A percentile compares a stretch with the other conserved stretches of the same genome.
Conservation (phyloP, 805 yeast genomes). For the Candida sakaeoensis region DNA sequence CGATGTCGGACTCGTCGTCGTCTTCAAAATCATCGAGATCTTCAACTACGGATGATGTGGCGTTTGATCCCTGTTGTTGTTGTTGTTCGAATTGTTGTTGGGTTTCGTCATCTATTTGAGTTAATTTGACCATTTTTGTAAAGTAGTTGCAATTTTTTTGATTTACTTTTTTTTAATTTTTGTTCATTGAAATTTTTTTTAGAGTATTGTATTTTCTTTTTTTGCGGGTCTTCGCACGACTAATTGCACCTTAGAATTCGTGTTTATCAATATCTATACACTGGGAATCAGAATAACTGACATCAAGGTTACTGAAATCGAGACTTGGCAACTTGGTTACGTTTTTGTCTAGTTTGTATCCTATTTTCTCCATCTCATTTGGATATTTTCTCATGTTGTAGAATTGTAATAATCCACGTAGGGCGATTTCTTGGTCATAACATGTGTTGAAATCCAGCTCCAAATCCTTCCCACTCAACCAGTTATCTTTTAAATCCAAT, state of each 20-base stretch:
- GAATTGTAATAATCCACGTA: conserved; percentile 73
- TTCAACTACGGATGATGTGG: conserved; percentile 10
- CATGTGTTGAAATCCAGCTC: conserved; percentile 73
- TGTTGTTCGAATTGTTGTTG: conserved; percentile 35
- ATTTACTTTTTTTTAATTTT: not conserved
- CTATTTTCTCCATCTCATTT: conserved; percentile 49
- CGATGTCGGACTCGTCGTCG: conserved; percentile 48
- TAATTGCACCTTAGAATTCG: not conserved
- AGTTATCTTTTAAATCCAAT: conserved; percentile 71
- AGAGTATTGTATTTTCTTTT: not conserved
- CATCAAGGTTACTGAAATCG: conserved; percentile 12
- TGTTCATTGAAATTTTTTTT: not conserved
- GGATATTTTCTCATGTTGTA: conserved; percentile 64
- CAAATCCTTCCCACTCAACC: conserved; percentile 81
- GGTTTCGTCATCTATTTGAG: conserved; percentile 63
- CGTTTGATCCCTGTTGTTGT: conserved; percentile 25
- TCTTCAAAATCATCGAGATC: conserved; percentile 36
- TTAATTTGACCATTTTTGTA: conserved; percentile 66
- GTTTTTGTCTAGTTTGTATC: conserved; percentile 41
- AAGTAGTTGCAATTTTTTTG: not conserved
- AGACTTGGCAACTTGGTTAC: conserved; percentile 18
- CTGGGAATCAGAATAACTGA: not conserved
- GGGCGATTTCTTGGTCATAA: conserved; percentile 79
- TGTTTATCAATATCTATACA: not conserved
- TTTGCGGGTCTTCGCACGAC: not conserved